These are phyloP conservation scores for Taphrina sp. DNA, from an alignment of 1,139 yeast species.

Conservation along the genomic window DNA sequence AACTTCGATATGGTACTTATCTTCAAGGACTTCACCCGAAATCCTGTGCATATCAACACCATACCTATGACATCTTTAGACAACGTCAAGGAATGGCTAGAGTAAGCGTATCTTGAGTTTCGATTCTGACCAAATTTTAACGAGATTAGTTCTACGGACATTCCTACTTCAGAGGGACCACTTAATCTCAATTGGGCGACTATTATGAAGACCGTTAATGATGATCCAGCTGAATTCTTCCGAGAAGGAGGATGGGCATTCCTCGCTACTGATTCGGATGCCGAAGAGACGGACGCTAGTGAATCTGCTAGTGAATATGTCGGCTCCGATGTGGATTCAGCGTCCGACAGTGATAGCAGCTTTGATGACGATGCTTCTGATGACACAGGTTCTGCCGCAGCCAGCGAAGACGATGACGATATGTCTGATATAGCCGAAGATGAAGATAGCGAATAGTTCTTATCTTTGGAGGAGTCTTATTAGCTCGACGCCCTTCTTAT, in stretches of 20 bases:
- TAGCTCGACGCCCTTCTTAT: too few relatives aligned
- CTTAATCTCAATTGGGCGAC: constrained; percentile 94
- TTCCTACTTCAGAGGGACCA: constrained; percentile 91
- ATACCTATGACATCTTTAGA: constrained; percentile 91
- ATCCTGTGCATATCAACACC: constrained; percentile 90
- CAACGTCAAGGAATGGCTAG: constrained; percentile 91
- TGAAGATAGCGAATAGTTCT: too few relatives aligned
- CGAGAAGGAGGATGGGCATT: constrained; percentile 93
- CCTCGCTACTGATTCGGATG: constrained; percentile 61
- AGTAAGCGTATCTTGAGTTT: constrained; percentile 48
- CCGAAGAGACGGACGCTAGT: constrained; percentile 50
- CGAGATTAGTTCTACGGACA: constrained; percentile 50
- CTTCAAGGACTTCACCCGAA: constrained; percentile 80
- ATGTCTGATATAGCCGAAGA: constrained; percentile 29
- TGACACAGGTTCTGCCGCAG: constrained; percentile 39
- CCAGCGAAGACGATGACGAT: constrained; percentile 19
- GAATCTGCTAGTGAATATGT: constrained; percentile 49
- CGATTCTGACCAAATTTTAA: not conserved
- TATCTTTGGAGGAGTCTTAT: too few relatives aligned
- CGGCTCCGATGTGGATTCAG: constrained; percentile 56
- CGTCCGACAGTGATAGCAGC: constrained; percentile 71
- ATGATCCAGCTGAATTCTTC: constrained; percentile 93
- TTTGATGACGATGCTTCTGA: constrained; percentile 46
- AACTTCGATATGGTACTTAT: constrained; percentile 95
- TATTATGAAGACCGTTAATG: constrained; percentile 87